Evolutionary conservation across 805 yeast species (phyloP), one percentile per base, ranked within the genome.

Genomic region (Lachancea dasiensis): DNA sequence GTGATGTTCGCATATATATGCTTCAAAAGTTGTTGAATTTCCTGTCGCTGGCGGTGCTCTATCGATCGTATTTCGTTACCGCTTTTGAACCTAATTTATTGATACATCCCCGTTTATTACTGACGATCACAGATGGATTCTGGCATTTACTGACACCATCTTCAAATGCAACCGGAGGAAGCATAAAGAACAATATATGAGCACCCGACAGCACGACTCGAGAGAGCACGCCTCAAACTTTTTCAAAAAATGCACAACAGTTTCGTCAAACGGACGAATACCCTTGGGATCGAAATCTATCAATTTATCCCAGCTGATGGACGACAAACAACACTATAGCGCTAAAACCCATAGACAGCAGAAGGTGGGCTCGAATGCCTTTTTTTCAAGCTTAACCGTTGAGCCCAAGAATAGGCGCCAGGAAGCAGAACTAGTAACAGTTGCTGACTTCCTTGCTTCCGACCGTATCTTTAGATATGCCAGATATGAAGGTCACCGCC

Each of bases 261-360:
- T 34, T 11, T 4, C 14, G 10, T 19, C 19, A 3, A 10, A 16
- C 3, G 29, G 20, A 16, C 26, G 38, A 13, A 27, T 23, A 18
- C 38, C 38, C 11, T 20, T 37, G 27, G 27, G 18, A 5, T 32
- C 31, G 16, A 31, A 27, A 17, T 18, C 40, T n/a, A 28, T 37
- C 19, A 37, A 37, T 22, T 6, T 37, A 10, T 37, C 40, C 6
- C 36, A 31, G 10, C 30, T 37, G 25, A 32, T 37, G 13, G 27
- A 17, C 17, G 6, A 27, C 9, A 25, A 22, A 35, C 27, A 28
- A 27, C 13, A 11, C 21, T 22, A 17, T 13, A 15, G 23, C n/a
- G 16, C 22, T 8, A 18, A 15, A 4, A 28, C 5, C 9, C 11
- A n/a, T n/a, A 17, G 19, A 26, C 8, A 15, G 17, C 6, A n/a